Evolutionary conservation across 805 yeast genomes (phyloP).

Genomic region (Ogataea paradorogensis): DNA sequence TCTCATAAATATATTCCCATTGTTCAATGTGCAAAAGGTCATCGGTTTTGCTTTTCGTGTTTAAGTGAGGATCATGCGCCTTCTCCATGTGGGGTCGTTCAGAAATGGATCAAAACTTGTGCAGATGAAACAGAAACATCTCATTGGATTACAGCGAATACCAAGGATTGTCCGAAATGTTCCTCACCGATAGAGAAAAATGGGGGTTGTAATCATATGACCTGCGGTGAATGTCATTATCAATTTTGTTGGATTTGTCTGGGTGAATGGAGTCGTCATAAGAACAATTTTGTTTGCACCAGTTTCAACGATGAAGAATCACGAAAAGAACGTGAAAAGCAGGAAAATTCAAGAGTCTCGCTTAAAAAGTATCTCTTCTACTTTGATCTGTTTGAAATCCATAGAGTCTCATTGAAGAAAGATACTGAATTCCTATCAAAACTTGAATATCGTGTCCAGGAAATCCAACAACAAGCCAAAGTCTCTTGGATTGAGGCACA

Average conservation of each 20-base stretch:
- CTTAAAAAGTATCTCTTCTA: slow-evolving; percentile 70
- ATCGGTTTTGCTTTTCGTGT: slow-evolving; percentile 79
- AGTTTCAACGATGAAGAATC: slow-evolving; percentile 46
- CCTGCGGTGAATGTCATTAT: slow-evolving; percentile 69
- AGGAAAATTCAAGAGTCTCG: slow-evolving; percentile 44
- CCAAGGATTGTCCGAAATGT: slow-evolving; percentile 87
- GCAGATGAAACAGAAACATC: slow-evolving; percentile 84
- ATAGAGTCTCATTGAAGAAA: slow-evolving; percentile 70
- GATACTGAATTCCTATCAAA: slow-evolving; percentile 63
- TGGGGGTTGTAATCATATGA: slow-evolving; percentile 98
- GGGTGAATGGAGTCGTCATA: slow-evolving; percentile 72
- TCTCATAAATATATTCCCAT: slow-evolving; percentile 48
- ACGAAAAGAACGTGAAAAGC: slow-evolving; percentile 37
- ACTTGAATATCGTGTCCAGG: slow-evolving; percentile 61
- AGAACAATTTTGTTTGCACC: slow-evolving; percentile 59
- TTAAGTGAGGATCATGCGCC: slow-evolving; percentile 77
- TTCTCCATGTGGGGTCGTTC: slow-evolving; percentile 69
- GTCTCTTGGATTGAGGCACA: slow-evolving; percentile 87
- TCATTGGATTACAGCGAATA: slow-evolving; percentile 81
- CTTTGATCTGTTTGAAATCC: slow-evolving; percentile 70
- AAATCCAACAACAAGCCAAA: slow-evolving; percentile 60
- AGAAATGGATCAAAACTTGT: slow-evolving; percentile 74
- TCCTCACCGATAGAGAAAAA: slow-evolving; percentile 77
- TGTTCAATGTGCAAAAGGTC: slow-evolving; percentile 64
- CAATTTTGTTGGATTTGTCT: slow-evolving; percentile 95